These are phyloP conservation scores for Boletus hoseneyae DNA, from an alignment of 1,284 basidiomycete genomes.

Conservation along the genomic window DNA sequence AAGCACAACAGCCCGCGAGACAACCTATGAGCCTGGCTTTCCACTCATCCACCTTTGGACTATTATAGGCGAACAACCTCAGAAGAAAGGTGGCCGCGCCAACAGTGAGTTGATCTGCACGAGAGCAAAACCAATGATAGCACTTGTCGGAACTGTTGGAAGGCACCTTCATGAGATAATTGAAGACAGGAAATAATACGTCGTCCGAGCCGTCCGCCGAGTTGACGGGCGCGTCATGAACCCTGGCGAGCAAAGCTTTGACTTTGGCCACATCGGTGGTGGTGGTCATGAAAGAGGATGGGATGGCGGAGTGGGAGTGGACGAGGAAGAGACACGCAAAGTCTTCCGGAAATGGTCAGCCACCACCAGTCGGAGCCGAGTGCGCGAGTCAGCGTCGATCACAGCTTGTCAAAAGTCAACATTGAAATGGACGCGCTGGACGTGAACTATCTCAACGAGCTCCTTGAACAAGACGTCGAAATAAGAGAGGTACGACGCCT, in stretches of 20 bases:
- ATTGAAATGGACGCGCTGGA: conserved; percentile 52
- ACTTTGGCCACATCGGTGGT: conserved; percentile 33
- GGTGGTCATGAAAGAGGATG: conserved; percentile 28
- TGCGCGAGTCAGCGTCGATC: conserved; percentile 8
- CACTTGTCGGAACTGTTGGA: conserved; percentile 37
- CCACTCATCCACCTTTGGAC: conserved; percentile 59
- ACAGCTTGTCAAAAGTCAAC: background rate
- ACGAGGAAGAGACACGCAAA: background rate
- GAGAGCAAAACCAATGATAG: conserved; percentile 71
- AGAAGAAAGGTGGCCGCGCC: conserved; percentile 76
- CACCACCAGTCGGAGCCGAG: background rate
- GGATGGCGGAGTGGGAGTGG: background rate
- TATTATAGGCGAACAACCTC: conserved; percentile 75
- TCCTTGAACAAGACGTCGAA: conserved; percentile 52
- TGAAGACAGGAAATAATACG: conserved; percentile 52
- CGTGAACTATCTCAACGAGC: conserved; percentile 49
- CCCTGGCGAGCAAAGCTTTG: conserved; percentile 42
- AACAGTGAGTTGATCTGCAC: conserved; percentile 47
- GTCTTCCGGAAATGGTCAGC: background rate
- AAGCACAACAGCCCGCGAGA: conserved; percentile 60
- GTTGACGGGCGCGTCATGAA: conserved; percentile 57
- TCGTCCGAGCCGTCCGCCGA: conserved; percentile 46
- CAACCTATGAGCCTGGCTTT: conserved; percentile 53
- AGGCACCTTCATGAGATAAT: conserved; percentile 50
- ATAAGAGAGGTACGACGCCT: conserved; percentile 45